Conservation (phyloP, 2,329 filamentous ascomycete genomes). For the Exutisphaerella laricina region DNA sequence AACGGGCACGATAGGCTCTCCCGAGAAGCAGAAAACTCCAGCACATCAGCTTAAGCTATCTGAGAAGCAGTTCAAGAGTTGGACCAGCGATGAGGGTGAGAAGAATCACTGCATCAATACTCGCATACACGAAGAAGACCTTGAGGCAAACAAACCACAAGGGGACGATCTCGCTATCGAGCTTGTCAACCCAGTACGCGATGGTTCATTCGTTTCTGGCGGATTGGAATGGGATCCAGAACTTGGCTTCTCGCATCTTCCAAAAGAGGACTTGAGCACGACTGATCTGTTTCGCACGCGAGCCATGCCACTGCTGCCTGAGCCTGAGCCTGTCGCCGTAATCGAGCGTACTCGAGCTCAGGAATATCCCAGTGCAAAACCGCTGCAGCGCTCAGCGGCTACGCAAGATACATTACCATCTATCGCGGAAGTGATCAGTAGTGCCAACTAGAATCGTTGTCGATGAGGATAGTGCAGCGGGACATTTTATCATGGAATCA, state of each 20-base stretch:
- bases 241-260: background rate
- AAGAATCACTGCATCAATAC: background rate
- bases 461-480: too few relatives aligned
- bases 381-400: background rate
- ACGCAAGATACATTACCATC: background rate
- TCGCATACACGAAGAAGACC: background rate
- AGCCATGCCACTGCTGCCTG: background rate
- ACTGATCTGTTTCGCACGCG: background rate
- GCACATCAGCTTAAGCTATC: background rate
- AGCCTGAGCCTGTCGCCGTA: background rate
- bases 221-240: slow-evolving; percentile 3
- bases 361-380: background rate
- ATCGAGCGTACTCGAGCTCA: background rate
- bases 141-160: background rate
- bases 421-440: background rate
- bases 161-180: background rate
- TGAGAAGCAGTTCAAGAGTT: slow-evolving; percentile 1
- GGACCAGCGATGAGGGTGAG: background rate
- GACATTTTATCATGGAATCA: too few relatives aligned
- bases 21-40: too few relatives aligned
- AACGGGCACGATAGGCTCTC: background rate
- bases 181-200: background rate
- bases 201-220: background rate
- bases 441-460: background rate
- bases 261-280: too few relatives aligned